Evolutionary conservation across 2,329 filamentous ascomycete species (phyloP).

Genomic region (Westerdykella aurantiaca): DNA sequence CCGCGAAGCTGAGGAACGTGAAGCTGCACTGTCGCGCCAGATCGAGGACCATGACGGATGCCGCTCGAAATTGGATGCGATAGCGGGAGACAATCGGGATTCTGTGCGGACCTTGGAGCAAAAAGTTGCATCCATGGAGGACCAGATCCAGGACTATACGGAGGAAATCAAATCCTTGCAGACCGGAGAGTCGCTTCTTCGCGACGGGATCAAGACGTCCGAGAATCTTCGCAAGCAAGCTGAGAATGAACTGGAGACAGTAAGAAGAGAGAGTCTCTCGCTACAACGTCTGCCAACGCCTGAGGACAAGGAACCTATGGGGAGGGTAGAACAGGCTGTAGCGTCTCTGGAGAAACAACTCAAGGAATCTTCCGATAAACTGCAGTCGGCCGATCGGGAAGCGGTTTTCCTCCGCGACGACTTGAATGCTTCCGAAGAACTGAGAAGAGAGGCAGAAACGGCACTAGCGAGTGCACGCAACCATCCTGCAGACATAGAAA

Average conservation of each 20-base stretch:
- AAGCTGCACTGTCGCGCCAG: constrained; percentile 17
- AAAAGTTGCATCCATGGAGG: constrained; percentile 18
- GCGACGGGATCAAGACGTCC: constrained; percentile 19
- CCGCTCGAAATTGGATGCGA: constrained; percentile 11
- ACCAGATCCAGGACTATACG: constrained; percentile 17
- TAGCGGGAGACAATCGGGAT: constrained; percentile 18
- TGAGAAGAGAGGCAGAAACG: constrained; percentile 17
- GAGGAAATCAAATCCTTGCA: constrained; percentile 19
- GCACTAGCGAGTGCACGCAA: constrained; percentile 11
- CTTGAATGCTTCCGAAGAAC: constrained; percentile 15
- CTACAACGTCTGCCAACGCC: constrained; percentile 9
- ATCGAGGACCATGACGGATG: constrained; percentile 18
- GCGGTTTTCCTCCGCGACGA: constrained; percentile 22
- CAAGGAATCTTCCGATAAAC: constrained; percentile 7
- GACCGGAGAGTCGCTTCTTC: constrained; percentile 19
- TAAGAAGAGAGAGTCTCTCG: constrained; percentile 12
- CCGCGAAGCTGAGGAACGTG: constrained; percentile 16
- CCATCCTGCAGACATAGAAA: too few species aligned
- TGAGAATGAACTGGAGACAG: constrained; percentile 15
- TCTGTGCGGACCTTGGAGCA: constrained; percentile 19
- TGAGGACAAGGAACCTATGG: neutral
- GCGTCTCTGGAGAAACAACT: neutral
- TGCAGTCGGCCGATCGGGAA: constrained; percentile 16
- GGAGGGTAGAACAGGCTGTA: neutral
- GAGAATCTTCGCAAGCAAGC: constrained; percentile 15